Conservation (phyloP, 257 asterid species). For the Gentiana straminea region DNA sequence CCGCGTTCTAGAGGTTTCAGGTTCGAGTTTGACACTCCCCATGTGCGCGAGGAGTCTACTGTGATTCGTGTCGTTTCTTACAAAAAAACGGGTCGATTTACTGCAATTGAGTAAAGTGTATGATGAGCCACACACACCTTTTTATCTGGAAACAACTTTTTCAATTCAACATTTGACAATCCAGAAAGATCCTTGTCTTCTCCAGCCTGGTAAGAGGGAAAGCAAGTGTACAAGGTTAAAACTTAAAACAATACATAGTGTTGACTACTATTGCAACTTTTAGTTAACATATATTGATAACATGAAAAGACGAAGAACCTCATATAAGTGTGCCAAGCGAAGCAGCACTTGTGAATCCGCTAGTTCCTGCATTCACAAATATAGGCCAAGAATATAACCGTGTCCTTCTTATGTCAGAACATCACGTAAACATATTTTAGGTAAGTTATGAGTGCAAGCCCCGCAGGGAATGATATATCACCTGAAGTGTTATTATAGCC, state of each 20-base stretch:
- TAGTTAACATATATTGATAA: background rate
- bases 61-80: no score
- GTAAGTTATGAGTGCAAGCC: no score
- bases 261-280: background rate
- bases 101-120: background rate
- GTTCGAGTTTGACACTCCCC: background rate
- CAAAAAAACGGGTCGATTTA: background rate
- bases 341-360: conserved; percentile 51
- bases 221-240: background rate
- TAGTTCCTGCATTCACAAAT: conserved; percentile 49
- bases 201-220: conserved; percentile 38
- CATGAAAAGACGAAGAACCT: conserved; percentile 32
- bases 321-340: conserved; percentile 87
- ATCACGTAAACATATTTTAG: no score
- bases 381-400: background rate
- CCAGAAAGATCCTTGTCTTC: conserved; percentile 76
- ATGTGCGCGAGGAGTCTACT: no score
- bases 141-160: conserved; percentile 48
- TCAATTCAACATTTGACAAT: conserved; percentile 54
- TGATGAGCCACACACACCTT: conserved; percentile 48
- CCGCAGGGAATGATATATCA: conserved; percentile 8
- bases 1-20: background rate
- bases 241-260: background rate
- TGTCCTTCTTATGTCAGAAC: no score
- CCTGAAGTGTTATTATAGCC: conserved; percentile 82